Evolutionary conservation across 441 rosid genomes (phyloP), one percentile per base, ranked within the genome.

Genomic region (Populus hybrid): DNA sequence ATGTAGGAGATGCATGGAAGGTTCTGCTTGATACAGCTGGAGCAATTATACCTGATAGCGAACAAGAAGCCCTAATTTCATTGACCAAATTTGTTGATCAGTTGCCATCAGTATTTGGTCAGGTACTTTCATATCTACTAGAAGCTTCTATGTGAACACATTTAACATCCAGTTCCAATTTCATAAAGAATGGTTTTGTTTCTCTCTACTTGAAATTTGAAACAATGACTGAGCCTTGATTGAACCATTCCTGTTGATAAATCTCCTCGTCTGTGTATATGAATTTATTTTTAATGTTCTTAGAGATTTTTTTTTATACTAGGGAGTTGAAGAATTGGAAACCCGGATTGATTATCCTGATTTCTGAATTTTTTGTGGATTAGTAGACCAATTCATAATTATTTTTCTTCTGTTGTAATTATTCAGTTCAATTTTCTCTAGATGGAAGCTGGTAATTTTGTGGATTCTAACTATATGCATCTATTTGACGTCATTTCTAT

Each of bases 71-170:
- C 72, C 81, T 92, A 1, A 83, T 80, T 75, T 90, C 98, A 69
- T 76, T 94, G 72, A 88, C 87, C 75, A 92, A 86, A 65, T 89
- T 94, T 81, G 90, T 90, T 72, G 91, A 90, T 89, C 98, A 94
- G 80, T 84, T 92, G 79, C 97, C 97, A 42, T 91, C 88, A 23
- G 95, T 95, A 74, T 78, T 95, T 61, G 86, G 86, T 83, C 97
- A 95, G 98, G 98, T 95, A 81, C 40, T 38, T 75, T 76, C 61
- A 67, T 77, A 50, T 79, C 76, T 66, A 28, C 23, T 35, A 12
- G 34, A 65, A 2, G 59, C 40, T 53, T 73, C 16, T 53, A 18
- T 10, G 34, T 38, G 57, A 78, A 73, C 50, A 30, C 36, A 36
- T 53, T 65, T 79, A 69, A 67, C 30, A 35, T 36, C 78, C 32